phyloP scores from a whole-genome alignment of 768 basidiomycete genomes.

The Leccinum variicolor region DNA sequence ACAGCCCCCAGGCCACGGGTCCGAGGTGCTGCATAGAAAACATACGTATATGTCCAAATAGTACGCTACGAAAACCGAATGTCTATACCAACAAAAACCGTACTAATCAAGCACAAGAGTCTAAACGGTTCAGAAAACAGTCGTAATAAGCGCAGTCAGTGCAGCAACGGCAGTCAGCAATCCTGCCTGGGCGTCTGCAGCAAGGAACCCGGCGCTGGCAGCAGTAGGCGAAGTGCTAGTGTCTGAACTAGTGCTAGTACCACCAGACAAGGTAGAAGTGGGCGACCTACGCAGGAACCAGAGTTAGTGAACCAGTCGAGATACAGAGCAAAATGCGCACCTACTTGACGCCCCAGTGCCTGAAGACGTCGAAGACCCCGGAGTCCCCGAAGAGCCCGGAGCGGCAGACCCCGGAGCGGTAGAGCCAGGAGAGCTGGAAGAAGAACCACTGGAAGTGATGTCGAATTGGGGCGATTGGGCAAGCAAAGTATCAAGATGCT shows the following conservation, averaged over 20 bases:
- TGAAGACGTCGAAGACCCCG: slow-evolving; percentile 8
- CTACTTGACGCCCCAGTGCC: slow-evolving; percentile 4
- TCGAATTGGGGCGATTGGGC: slow-evolving; percentile 71
- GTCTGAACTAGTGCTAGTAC: slow-evolving; percentile 23
- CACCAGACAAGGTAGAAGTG: slow-evolving; percentile 14
- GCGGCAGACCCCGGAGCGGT: slow-evolving; percentile 10
- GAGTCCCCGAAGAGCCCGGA: neutral
- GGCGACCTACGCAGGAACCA: slow-evolving; percentile 8
- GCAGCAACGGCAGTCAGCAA: slow-evolving; percentile 35
- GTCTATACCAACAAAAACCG: neutral
- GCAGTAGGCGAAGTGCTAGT: slow-evolving; percentile 27
- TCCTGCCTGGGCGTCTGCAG: slow-evolving; percentile 29
- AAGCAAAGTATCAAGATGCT: slow-evolving; percentile 49
- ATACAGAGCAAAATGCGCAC: neutral
- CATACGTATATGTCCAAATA: neutral
- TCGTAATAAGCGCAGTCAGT: slow-evolving; percentile 32
- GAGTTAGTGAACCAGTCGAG: neutral
- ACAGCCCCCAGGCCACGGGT: neutral
- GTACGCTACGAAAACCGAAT: neutral
- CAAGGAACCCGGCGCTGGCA: slow-evolving; percentile 30
- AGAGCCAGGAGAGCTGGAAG: no score
- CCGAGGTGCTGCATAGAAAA: neutral
- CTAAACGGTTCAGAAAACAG: slow-evolving; percentile 15
- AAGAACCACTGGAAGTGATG: slow-evolving; percentile 33
- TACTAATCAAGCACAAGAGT: neutral